Base-by-base conservation (phyloP, 2,329 filamentous ascomycete species). In the Aureobasidium mangrovei region DNA sequence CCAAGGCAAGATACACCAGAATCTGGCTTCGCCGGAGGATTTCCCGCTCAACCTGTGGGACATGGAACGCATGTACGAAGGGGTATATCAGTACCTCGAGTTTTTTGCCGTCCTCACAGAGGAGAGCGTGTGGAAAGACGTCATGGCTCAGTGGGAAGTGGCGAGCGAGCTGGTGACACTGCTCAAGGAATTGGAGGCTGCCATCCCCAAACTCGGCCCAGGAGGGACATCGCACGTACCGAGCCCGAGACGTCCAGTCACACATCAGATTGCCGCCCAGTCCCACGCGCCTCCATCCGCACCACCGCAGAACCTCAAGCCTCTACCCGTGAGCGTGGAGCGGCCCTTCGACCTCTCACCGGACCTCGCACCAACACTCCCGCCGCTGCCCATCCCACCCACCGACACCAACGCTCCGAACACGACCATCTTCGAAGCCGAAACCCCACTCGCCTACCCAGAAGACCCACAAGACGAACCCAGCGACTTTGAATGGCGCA, bases 11-110 rank as follows among this genome's bases (percentile, higher is more conserved):
- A 95, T 96, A 33, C 84, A 88, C 40, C 83, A 85, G 39, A 83
- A 85, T 32, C 78, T 83, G 55, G 82, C 85, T 12, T 81, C 91
- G 57, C 83, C 88, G 0, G 83, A 88, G 58, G 91, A 96, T 64
- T 97, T 96, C 63, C 91, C 91, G 0, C 83, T 96, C 1, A 94
- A 97, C 63, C 80, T 90, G 44, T 97, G 91, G 91, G 91, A 97
- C 64, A 95, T 97, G 86, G 91, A 97, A 67, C 83, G 91, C 10
- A 91, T 94, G 56, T 95, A 95, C 67, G 91, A 97, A 64, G 91
- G 91, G 0, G 82, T 97, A 1, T 89, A 91, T 49, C 91, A 96
- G 68, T 95, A 95, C 65, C 81, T 97, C 1, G 91, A 96, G 62
- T 95, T 97, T 67, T 86, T 96, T 53, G 89, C 86, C 12, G 91